Base-by-base conservation (phyloP, 208 protist species). In the Leishmania lainsoni region DNA sequence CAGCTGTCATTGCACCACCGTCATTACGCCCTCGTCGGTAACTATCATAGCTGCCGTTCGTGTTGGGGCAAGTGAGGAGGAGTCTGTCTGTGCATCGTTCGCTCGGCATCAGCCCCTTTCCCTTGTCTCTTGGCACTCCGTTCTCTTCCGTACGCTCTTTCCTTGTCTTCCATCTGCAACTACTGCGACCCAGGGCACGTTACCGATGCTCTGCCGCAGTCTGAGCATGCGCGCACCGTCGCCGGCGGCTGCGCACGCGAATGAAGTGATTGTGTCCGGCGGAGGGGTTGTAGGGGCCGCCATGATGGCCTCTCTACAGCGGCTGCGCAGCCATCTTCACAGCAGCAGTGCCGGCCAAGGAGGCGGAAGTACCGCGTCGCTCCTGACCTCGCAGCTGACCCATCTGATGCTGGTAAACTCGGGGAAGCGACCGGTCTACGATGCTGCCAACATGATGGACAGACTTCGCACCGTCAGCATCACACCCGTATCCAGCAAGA, bases 401-500 rank as follows among this genome's bases (percentile, higher is more conserved):
- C 84, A 86, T 17, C 82, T 97, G 32, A 85, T 92, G 81, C 80
- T 97, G 83, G 87, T 91, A 3, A 92, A 97, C 79, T 59, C 88
- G 4, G 86, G 76, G 4, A 82, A 83, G 74, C 81, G 89, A 6
- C 92, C 91, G 5, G 45, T 39, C 20, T 97, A 91, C 80, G 81
- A 95, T 45, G 59, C 88, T 22, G n/a, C 83, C 9, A 92, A 95
- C 78, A 78, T 91, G 77, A 90, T 95, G 87, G 88, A 95, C 78
- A 80, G 83, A 17, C 86, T 97, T 29, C 94, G 94, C 79, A 95
- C 94, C 0, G 92, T 95, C 39, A 93, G 87, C 71, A 86, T 97
- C 45, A 97, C 94, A 3, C 94, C 94, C 0, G 94, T 97, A 10
- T 92, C 91, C 0, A 95, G 92, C 86, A 92, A 90, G 68, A 91